Conservation (phyloP, 2,329 filamentous ascomycete genomes). For the Hypocreales sp. region DNA sequence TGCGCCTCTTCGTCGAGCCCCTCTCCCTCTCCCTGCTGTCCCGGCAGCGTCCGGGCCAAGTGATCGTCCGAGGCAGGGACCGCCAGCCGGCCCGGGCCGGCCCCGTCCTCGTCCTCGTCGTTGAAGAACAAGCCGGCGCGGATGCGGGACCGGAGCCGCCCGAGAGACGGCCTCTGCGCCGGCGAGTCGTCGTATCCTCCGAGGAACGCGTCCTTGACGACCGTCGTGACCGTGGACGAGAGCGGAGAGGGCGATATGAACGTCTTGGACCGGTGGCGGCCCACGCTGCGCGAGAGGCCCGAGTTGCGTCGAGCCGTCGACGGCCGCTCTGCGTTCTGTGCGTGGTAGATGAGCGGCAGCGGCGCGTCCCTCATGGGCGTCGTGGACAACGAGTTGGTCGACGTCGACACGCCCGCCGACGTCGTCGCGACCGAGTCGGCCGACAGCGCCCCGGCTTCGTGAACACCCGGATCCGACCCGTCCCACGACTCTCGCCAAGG, state of each 20-base stretch:
- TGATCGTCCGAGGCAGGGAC: constrained; percentile 12
- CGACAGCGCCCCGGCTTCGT: constrained; percentile 21
- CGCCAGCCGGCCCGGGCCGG: constrained; percentile 6
- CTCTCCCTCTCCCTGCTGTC: constrained; percentile 6
- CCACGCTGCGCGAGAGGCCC: constrained; percentile 13
- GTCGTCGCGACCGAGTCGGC: constrained; percentile 17
- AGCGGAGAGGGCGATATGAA: constrained; percentile 45
- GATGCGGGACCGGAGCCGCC: constrained; percentile 32
- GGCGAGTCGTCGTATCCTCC: constrained; percentile 25
- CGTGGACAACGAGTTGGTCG: constrained; percentile 13
- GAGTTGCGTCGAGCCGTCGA: constrained; percentile 13
- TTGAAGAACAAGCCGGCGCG: constrained; percentile 39
- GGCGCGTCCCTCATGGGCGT: constrained; percentile 16
- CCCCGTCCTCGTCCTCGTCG: constrained; percentile 17
- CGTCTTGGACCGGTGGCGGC: constrained; percentile 21
- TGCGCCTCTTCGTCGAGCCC: constrained; percentile 6
- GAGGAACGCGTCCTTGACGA: constrained; percentile 39
- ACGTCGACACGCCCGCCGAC: constrained; percentile 8
- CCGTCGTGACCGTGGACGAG: constrained; percentile 41
- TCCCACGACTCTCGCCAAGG: constrained; percentile 25
- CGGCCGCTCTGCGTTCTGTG: constrained; percentile 11
- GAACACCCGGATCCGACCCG: constrained; percentile 12
- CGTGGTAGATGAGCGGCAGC: constrained; percentile 7
- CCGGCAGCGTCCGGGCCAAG: constrained; percentile 7
- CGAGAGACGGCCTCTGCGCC: constrained; percentile 25